These are phyloP conservation scores for Tylopilus orsonianus DNA, from an alignment of 1,284 basidiomycete genomes.

Conservation along the genomic window DNA sequence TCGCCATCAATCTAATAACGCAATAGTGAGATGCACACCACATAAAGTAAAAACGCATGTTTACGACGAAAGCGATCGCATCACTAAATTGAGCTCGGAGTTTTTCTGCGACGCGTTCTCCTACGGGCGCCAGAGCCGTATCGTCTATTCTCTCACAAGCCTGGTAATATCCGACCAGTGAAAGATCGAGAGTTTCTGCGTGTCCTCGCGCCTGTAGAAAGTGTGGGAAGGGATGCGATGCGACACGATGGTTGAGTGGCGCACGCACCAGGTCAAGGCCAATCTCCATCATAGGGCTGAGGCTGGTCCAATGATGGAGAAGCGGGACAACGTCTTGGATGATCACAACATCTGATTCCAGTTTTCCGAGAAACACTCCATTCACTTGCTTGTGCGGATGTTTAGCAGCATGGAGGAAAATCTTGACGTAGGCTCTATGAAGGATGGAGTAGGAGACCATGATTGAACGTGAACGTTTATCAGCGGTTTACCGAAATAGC, in stretches of 20 bases:
- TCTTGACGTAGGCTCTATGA: constrained; percentile 60
- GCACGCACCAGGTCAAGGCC: constrained; percentile 66
- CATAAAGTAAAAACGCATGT: constrained; percentile 14
- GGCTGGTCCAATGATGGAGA: constrained; percentile 75
- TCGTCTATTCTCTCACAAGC: constrained; percentile 64
- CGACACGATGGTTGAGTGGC: not conserved
- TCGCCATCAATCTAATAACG: constrained; percentile 54
- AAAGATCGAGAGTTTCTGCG: constrained; percentile 47
- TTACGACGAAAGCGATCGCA: constrained; percentile 65
- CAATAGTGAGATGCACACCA: constrained; percentile 5
- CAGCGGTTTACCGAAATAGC: no score
- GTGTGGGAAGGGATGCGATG: constrained; percentile 2
- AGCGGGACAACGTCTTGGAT: constrained; percentile 70
- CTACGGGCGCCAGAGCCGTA: constrained; percentile 56
- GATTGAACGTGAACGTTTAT: not conserved
- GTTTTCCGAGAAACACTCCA: constrained; percentile 61
- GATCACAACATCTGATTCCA: constrained; percentile 38
- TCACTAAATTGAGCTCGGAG: constrained; percentile 51
- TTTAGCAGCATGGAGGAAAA: constrained; percentile 72
- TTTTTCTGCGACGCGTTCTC: constrained; percentile 58
- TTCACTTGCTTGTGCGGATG: constrained; percentile 69
- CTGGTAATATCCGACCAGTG: constrained; percentile 71
- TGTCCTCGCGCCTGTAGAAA: constrained; percentile 51
- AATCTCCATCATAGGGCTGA: constrained; percentile 79
- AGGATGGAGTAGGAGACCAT: constrained; percentile 51